Percentiles rank a stretch among this genome's conserved stretches.
Conservation (phyloP, 257 asterid genomes). For the Jacaranda copaia region DNA sequence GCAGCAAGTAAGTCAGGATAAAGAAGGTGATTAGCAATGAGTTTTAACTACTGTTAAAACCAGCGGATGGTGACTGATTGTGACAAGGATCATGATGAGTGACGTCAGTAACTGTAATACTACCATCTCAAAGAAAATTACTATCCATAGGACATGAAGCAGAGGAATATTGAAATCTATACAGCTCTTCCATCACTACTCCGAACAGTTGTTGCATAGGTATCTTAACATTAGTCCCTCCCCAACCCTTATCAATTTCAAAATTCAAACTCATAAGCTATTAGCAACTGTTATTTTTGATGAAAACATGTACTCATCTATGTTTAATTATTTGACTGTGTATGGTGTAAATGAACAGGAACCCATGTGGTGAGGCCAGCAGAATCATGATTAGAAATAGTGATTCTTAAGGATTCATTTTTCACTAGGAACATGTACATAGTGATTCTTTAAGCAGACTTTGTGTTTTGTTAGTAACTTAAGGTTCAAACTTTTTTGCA, state of each 20-base stretch:
- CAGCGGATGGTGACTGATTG: constrained; percentile 16
- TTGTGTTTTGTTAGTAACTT: too few species aligned
- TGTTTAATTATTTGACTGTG: background rate
- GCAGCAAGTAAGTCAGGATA: constrained; percentile 80
- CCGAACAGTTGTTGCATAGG: constrained; percentile 19
- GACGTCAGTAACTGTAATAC: background rate
- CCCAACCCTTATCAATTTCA: background rate
- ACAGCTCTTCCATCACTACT: constrained; percentile 45
- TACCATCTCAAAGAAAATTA: constrained; percentile 34
- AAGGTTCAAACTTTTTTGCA: too few species aligned
- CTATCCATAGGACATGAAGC: constrained; percentile 41
- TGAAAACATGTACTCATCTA: background rate
- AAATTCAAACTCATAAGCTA: background rate
- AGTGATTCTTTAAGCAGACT: too few species aligned
- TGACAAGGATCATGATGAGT: constrained; percentile 11
- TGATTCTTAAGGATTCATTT: constrained; percentile 37
- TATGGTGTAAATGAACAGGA: background rate
- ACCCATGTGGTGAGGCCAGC: constrained; percentile 33
- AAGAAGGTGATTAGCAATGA: constrained; percentile 74
- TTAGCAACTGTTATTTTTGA: background rate
- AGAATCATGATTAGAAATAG: constrained; percentile 31
- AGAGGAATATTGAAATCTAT: constrained; percentile 51
- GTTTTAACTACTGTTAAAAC: constrained; percentile 26
- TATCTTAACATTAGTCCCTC: background rate
- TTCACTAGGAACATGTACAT: background rate